Conservation (phyloP, 1,284 basidiomycete species). For the Ustilago xerochloae region DNA sequence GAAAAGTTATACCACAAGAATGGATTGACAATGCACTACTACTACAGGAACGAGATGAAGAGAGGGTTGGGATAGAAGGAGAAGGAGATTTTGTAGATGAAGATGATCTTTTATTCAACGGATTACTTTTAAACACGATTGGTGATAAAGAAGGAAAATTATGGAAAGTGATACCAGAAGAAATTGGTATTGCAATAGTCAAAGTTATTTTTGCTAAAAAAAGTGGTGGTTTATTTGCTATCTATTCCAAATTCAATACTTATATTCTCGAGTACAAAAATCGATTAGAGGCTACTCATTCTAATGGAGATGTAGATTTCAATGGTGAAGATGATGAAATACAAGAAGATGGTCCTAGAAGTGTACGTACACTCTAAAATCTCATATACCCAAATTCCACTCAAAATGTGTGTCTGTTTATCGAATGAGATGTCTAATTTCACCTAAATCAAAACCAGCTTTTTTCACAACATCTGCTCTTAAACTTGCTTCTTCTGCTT, state of each 20-base stretch:
- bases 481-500: constrained; percentile 53
- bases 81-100: background rate
- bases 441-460: constrained; percentile 43
- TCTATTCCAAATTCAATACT: constrained; percentile 18
- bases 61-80: background rate
- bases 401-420: background rate
- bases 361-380: constrained; percentile 34
- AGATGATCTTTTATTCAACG: constrained; percentile 28
- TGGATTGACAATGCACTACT: constrained; percentile 14
- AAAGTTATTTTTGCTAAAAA: constrained; percentile 44
- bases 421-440: constrained; percentile 41
- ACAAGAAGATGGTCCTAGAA: constrained; percentile 16
- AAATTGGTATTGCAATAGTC: constrained; percentile 30
- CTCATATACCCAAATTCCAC: background rate
- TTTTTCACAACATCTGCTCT: constrained; percentile 37
- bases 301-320: background rate
- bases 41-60: no score
- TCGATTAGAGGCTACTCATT: background rate
- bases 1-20: background rate
- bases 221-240: constrained; percentile 27
- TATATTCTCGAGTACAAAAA: constrained; percentile 31
- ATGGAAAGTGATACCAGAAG: constrained; percentile 17
- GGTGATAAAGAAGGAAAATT: background rate
- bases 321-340: constrained; percentile 28
- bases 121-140: constrained; percentile 1